A percentile compares a stretch with the other conserved stretches of the same genome.
These are phyloP conservation scores for Calamus simplicifolius DNA, from an alignment of 176 grass and related monocot genomes.

Conservation along the genomic window DNA sequence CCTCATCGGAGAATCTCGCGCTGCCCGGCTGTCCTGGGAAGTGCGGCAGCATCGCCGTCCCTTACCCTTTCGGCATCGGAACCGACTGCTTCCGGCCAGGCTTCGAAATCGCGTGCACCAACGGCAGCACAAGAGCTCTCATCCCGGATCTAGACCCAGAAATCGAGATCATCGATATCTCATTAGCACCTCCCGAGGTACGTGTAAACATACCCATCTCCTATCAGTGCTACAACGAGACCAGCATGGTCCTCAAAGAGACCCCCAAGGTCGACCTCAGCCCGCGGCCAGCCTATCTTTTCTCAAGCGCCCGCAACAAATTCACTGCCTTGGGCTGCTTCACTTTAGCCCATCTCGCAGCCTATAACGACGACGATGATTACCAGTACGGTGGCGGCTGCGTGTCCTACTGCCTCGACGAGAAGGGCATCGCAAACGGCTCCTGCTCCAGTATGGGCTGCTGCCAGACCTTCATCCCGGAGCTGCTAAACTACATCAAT, in stretches of 20 bases:
- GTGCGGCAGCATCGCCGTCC: slow-evolving; percentile 38
- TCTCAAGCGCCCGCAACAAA: slow-evolving; percentile 26
- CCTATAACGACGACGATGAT: fast-evolving
- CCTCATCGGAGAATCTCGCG: background rate
- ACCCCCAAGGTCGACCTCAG: background rate
- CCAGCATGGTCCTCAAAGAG: background rate
- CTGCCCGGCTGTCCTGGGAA: slow-evolving; percentile 29
- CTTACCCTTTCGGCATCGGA: slow-evolving; percentile 55
- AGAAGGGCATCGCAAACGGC: background rate
- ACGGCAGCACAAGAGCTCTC: slow-evolving; percentile 19
- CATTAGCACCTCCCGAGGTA: slow-evolving; percentile 14
- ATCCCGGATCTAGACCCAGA: background rate
- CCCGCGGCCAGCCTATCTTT: background rate
- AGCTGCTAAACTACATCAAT: background rate
- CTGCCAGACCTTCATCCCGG: slow-evolving; percentile 29
- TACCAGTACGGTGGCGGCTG: slow-evolving; percentile 33
- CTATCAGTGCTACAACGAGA: slow-evolving; percentile 21
- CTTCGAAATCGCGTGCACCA: slow-evolving; percentile 29
- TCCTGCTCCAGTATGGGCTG: slow-evolving; percentile 42
- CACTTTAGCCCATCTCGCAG: slow-evolving; percentile 24
- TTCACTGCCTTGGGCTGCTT: slow-evolving; percentile 30
- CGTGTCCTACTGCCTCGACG: slow-evolving; percentile 30
- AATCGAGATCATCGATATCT: slow-evolving; percentile 17
- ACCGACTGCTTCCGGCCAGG: slow-evolving; percentile 21
- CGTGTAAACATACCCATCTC: background rate